Evolutionary conservation across 1,139 yeast genomes (phyloP), one percentile per base, ranked within the genome.

Genomic region (Candida sp.): DNA sequence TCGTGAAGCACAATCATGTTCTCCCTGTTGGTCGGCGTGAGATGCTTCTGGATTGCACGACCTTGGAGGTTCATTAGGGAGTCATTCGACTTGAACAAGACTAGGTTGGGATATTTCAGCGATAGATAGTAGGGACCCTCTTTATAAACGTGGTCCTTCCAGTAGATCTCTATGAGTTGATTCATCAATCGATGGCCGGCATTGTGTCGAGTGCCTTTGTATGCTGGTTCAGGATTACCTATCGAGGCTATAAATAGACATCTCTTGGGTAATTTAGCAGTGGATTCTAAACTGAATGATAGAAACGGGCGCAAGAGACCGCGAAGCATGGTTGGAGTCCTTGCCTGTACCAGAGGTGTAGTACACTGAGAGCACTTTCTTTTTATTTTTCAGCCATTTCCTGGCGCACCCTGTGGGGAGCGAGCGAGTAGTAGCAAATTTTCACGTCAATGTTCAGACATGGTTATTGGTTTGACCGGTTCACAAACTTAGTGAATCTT

Each of bases 151-250:
- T 58, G 62, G n/a, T 52, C 52, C 32, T 53, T 55, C 75, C 75
- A 68, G 49, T 62, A 59, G 7, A 59, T 55, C 3, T 59, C 57
- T 3, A 66, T 63, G 11, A 79, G 54, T 57, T 58, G 63, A 46
- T 77, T 73, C 50, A 83, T 60, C 30, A 85, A 73, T 49, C 74
- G 65, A 60, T 87, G 90, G 2, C 97, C 97, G 0, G 86, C 90
- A 55, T 86, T 90, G 63, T 91, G 97, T 44, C 96, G 74, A 0
- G 96, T 88, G 5, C 75, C 75, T 12, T 68, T 67, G 59, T 81
- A 89, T 45, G 73, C 68, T 0, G 84, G 78, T 49, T 86, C 91
- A 0, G 97, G 97, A 62, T 91, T 91, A 0, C 97, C 97, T 3
- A 91, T 72, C 0, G 94, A 88, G 5, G 86, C 83, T 7, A 85